Base-by-base conservation (phyloP, 1,139 yeast genomes). In the Geotrichum candidum region DNA sequence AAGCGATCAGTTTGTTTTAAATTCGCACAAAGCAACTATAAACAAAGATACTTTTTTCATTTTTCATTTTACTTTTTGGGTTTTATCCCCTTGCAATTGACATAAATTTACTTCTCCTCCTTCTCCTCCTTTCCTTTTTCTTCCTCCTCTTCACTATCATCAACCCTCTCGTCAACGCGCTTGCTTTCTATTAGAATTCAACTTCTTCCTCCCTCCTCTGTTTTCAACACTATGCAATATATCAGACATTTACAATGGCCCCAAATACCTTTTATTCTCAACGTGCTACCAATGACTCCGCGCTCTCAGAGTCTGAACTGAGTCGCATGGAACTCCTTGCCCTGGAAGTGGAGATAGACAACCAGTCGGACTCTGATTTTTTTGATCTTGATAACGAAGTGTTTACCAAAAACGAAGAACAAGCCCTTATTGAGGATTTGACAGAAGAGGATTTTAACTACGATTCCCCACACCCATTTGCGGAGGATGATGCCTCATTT, bases 361-460 rank as follows among this genome's bases (percentile, higher is more conserved):
- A 41, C 48, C 48, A 41, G 18, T 41, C 48, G 10, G 48, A 41
- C 48, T n/a, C 48, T 11, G 55, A 41, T 25, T 57, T 57, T 57
- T 51, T 35, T 13, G 55, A 57, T 15, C 25, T 23, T 35, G 55
- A 57, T 45, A 55, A 57, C 52, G 57, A 54, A 46, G 52, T 51
- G 7, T 41, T 55, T 31, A 57, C 52, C 10, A 55, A 57, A 29
- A 50, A 57, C 18, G 48, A 41, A 41, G 48, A 41, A 15, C 48
- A 41, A 23, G 48, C 18, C 22, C 48, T 41, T 41, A 41, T 41
- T 18, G 18, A 15, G 48, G 48, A 41, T 7, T n/a, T 41, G 10
- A 41, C 48, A 4, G 48, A 41, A 9, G 48, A 41, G 18, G 48
- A 41, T 41, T 41, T 41, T 9, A 18, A n/a, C 3, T 9, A 41